Evolutionary conservation across 495 filamentous ascomycete species (phyloP).

Genomic region (Neurospora sp.): DNA sequence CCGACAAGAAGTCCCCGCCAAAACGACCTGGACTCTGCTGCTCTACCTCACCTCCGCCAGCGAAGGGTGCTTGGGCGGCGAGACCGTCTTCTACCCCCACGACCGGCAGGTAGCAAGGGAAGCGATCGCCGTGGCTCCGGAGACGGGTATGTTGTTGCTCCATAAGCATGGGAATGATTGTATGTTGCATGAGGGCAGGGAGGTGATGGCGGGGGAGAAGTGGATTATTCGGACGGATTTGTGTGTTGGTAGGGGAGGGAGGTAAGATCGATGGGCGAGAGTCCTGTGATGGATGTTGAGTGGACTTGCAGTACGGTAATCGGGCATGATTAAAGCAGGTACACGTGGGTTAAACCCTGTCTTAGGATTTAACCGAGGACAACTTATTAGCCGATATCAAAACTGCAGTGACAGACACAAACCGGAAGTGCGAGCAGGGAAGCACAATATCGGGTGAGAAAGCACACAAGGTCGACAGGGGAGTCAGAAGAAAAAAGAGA

Average conservation of each 20-base stretch:
- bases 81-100: constrained; percentile 86
- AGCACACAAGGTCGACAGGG: too few species aligned
- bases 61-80: constrained; percentile 67
- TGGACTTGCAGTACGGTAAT: too few species aligned
- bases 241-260: constrained; percentile 39
- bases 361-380: too few species aligned
- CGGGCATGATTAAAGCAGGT: too few species aligned
- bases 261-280: too few species aligned
- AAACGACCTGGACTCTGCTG: constrained; percentile 87
- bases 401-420: too few species aligned
- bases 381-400: too few species aligned
- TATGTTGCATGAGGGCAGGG: constrained; percentile 77
- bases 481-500: too few species aligned
- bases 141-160: constrained; percentile 73
- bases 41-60: constrained; percentile 68
- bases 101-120: constrained; percentile 48
- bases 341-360: too few species aligned
- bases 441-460: too few species aligned
- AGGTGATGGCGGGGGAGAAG: constrained; percentile 76
- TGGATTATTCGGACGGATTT: constrained; percentile 89
- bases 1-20: constrained; percentile 37
- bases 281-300: too few species aligned
- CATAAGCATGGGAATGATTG: constrained; percentile 87
- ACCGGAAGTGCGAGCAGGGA: too few species aligned
- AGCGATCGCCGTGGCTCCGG: constrained; percentile 56